Conservation (phyloP, 1,139 yeast genomes). For the Candida sp. region DNA sequence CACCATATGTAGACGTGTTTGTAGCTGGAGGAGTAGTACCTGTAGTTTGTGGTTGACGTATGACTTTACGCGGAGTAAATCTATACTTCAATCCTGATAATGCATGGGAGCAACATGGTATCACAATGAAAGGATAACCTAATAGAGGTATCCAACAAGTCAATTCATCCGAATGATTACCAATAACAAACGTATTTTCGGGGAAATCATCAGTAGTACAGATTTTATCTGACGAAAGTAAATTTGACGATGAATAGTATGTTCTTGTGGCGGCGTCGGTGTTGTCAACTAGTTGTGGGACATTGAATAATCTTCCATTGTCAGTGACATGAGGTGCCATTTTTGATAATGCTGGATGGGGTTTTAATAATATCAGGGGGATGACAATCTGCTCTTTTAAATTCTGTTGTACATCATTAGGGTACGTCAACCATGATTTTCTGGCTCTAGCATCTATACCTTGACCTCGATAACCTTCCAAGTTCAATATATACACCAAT, state of each 20-base stretch:
- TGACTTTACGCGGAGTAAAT: slow-evolving; percentile 42
- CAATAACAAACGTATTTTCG: slow-evolving; percentile 74
- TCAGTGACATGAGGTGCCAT: slow-evolving; percentile 53
- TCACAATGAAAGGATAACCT: slow-evolving; percentile 83
- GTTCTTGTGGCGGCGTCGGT: slow-evolving; percentile 13
- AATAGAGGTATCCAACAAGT: slow-evolving; percentile 94
- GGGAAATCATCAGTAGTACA: slow-evolving; percentile 66
- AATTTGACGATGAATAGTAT: slow-evolving; percentile 44
- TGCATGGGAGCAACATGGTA: slow-evolving; percentile 94
- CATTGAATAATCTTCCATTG: slow-evolving; percentile 60
- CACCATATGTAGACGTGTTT: slow-evolving; percentile 65
- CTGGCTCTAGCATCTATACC: slow-evolving; percentile 92
- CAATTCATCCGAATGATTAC: slow-evolving; percentile 93
- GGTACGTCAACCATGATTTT: slow-evolving; percentile 82
- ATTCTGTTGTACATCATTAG: slow-evolving; percentile 51
- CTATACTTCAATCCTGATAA: slow-evolving; percentile 73
- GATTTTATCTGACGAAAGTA: slow-evolving; percentile 57
- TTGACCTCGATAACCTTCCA: slow-evolving; percentile 78
- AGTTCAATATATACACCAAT: slow-evolving; percentile 66
- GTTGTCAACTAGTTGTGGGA: slow-evolving; percentile 20
- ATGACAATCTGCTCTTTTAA: slow-evolving; percentile 76
- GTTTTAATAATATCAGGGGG: slow-evolving; percentile 67
- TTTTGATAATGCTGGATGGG: slow-evolving; percentile 58
- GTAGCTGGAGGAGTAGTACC: slow-evolving; percentile 2
- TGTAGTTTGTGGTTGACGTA: slow-evolving; percentile 2